Evolutionary conservation across 75 land plant species (phyloP), one percentile per base, ranked within the genome.

Genomic region (Pinus albicaulis): DNA sequence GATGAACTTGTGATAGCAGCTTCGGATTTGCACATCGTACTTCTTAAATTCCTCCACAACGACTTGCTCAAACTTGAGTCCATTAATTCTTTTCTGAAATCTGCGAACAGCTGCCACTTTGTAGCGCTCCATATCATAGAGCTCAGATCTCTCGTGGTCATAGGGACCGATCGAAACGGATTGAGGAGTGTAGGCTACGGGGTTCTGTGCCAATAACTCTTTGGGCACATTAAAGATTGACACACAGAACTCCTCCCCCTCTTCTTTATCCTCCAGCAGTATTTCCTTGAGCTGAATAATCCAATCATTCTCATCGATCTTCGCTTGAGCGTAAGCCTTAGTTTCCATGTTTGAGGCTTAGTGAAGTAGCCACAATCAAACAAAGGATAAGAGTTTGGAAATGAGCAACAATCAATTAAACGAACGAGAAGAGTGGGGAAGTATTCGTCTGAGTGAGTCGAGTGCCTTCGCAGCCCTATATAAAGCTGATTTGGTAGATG

Each of bases 161-260:
- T 64, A 64, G 0, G 68, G 68, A 7, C 68, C 41, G 7, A 64
- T 64, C 0, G 68, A 64, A 64, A 64, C 7, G 31, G 68, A 34
- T 28, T 34, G 19, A 5, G 36, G 36, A 64, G 44, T 28, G 55
- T 62, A 76, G 3, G 70, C 71, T 68, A 63, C 77, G 2, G 44
- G 22, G 34, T 76, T 76, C 48, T 10, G 12, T 1, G 28, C 55
- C 24, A 68, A 28, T 52, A 76, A 52, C 19, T 68, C 72, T 44
- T 68, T 76, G 6, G 77, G 31, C 14, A 68, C 77, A n/a, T 62
- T 76, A 73, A 76, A 76, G 23, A 64, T 44, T 22, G 73, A 76
- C 0, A 48, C 22, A 20, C 11, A 4, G 16, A 48, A 23, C 7
- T 28, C 14, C 13, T 16, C 73, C n/a, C 12, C 68, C 0, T 25